Conservation (phyloP, 2,329 filamentous ascomycete genomes). For the Coniochaeta hoffmannii region DNA sequence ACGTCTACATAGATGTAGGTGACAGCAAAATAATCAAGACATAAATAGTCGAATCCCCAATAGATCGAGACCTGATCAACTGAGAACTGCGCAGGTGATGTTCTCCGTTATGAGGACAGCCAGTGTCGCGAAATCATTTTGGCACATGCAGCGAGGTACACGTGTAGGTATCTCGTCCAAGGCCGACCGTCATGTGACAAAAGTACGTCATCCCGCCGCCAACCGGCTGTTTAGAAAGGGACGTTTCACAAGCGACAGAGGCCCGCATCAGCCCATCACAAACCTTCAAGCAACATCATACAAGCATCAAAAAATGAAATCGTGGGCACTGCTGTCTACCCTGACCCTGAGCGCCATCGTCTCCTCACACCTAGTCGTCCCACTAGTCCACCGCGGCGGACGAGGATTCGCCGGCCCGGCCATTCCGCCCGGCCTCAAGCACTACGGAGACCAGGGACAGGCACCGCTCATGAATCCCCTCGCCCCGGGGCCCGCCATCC, state of each 20-base stretch:
- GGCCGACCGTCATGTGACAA: not conserved
- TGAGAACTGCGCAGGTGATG: too few species aligned
- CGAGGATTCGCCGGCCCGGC: slow-evolving; percentile 11
- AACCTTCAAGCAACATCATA: not conserved
- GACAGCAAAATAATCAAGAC: too few species aligned
- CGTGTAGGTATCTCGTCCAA: not conserved
- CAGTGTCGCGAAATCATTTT: not conserved
- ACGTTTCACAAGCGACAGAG: not conserved
- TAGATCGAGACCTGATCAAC: too few species aligned
- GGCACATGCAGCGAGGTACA: not conserved
- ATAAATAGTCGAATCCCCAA: too few species aligned
- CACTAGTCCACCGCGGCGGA: slow-evolving; percentile 11
- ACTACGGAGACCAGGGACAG: slow-evolving; percentile 14
- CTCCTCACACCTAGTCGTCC: slow-evolving; percentile 14
- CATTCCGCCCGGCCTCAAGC: slow-evolving; percentile 14
- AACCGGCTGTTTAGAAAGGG: not conserved
- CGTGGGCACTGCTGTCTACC: slow-evolving; percentile 6
- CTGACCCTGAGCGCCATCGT: slow-evolving; percentile 12
- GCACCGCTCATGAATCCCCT: slow-evolving; percentile 23
- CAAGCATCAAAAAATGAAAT: slow-evolving; percentile 10
- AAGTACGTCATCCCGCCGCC: not conserved
- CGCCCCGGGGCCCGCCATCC: slow-evolving; percentile 15
- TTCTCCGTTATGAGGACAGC: too few species aligned
- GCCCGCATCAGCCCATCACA: not conserved
- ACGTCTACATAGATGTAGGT: too few species aligned